Evolutionary conservation across 208 protist genomes (phyloP), one percentile per base, ranked within the genome.

Genomic region (Acanthamoeba triangularis): DNA sequence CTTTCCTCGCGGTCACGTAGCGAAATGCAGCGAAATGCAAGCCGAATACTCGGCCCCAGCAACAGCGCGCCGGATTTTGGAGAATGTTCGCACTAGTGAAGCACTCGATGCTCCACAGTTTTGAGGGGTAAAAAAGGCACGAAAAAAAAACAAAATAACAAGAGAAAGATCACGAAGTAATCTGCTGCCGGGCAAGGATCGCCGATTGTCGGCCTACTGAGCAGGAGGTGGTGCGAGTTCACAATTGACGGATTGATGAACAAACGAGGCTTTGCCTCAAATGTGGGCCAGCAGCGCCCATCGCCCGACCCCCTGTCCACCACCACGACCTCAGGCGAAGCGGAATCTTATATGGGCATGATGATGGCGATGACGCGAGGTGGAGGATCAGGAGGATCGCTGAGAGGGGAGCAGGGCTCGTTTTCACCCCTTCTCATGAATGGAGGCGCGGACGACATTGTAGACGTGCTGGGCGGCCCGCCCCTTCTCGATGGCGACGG

Each of bases 201-300:
- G 52, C 16, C 16, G 54, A 59, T 14, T 23, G 20, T 5, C 49
- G 8, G 49, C 16, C 2, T 11, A 23, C 2, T 20, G 54, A 59
- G 54, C 11, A 59, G 54, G 54, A 59, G 54, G 54, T 25, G 54
- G 54, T 25, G 16, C 61, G 10, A 23, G 61, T 11, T 67, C 56
- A 61, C 28, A 65, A 59, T 14, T 59, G 11, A 16, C 16, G 69
- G 23, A 10, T 49, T 23, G 72, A 80, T 80, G 72, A 80, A 80
- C 72, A 80, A 80, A 80, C 72, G 72, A 49, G 72, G 72, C 16
- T 49, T 80, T 80, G 33, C 72, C 72, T 49, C 72, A 0, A 80
- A 49, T 80, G 72, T 20, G 72, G 37, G 72, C 37, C 72, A 76
- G 30, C 67, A 76, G 67, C 67, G 67, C 67, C 28, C 47, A 11